Conservation (phyloP, 2,329 filamentous ascomycete genomes). For the Thyridium curvatum region DNA sequence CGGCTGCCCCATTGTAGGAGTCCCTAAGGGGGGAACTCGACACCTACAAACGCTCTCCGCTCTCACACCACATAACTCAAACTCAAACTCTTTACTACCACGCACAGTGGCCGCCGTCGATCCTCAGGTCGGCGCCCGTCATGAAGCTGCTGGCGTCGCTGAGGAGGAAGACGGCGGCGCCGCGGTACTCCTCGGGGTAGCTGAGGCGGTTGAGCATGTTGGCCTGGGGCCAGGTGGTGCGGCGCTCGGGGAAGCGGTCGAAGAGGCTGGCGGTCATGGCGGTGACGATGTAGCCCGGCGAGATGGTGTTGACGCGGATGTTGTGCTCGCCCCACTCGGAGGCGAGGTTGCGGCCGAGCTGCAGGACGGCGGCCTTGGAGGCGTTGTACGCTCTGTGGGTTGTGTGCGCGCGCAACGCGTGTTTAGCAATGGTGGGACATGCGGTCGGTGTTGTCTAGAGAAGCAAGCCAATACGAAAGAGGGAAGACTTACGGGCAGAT, state of each 20-base stretch:
- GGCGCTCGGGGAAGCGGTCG: slow-evolving; percentile 63
- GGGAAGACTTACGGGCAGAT: slow-evolving; percentile 51
- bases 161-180: slow-evolving; percentile 62
- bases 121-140: slow-evolving; percentile 62
- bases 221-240: slow-evolving; percentile 66
- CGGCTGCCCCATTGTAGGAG: neutral
- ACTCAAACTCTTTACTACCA: slow-evolving; percentile 33
- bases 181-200: slow-evolving; percentile 62
- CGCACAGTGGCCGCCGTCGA: slow-evolving; percentile 64
- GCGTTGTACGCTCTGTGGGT: slow-evolving; percentile 66
- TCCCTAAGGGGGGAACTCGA: neutral
- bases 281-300: slow-evolving; percentile 73
- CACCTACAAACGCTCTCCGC: neutral
- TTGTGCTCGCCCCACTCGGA: slow-evolving; percentile 66
- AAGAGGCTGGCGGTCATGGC: slow-evolving; percentile 82
- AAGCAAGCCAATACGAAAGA: too few species aligned
- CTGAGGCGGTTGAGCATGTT: slow-evolving; percentile 77
- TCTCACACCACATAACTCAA: slow-evolving; percentile 1
- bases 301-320: slow-evolving; percentile 77
- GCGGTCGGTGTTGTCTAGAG: too few species aligned
- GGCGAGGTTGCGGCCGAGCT: slow-evolving; percentile 65
- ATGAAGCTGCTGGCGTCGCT: slow-evolving; percentile 65
- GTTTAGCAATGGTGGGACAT: too few species aligned
- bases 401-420: too few species aligned
- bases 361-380: slow-evolving; percentile 68